These are phyloP conservation scores for Saccharomycopsis phalli DNA, from an alignment of 1,139 yeast species.

Conservation along the genomic window DNA sequence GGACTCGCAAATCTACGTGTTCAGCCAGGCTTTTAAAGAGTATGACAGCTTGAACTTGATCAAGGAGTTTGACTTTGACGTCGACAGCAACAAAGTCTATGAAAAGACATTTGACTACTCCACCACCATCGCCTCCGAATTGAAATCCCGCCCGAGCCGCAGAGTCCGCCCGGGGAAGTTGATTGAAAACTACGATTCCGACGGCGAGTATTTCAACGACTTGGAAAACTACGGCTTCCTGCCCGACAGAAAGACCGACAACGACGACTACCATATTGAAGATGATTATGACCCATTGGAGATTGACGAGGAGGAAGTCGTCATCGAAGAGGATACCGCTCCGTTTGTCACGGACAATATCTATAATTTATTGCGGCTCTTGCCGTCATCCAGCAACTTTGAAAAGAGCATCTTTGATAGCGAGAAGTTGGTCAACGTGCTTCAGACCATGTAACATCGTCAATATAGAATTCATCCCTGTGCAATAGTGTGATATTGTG, in stretches of 20 bases:
- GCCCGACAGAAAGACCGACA: neutral
- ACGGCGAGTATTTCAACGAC: conserved; percentile 1
- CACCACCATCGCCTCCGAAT: conserved; percentile 4
- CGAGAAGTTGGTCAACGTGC: conserved; percentile 11
- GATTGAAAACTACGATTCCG: conserved; percentile 7
- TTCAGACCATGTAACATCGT: neutral
- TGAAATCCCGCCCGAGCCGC: neutral
- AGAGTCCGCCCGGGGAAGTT: conserved; percentile 9
- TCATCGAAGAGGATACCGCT: conserved; percentile 13
- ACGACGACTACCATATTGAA: neutral
- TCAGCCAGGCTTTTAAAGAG: conserved; percentile 14
- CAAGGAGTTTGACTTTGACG: conserved; percentile 16
- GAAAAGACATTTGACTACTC: conserved; percentile 7
- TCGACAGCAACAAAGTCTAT: conserved; percentile 10
- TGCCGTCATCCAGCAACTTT: conserved; percentile 31
- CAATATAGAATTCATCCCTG: too few species aligned
- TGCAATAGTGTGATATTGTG: too few species aligned
- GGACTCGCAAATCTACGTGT: conserved; percentile 13
- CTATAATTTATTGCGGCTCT: conserved; percentile 41
- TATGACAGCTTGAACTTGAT: conserved; percentile 17
- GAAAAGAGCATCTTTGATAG: conserved; percentile 12
- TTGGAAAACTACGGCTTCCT: neutral
- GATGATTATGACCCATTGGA: conserved; percentile 5
- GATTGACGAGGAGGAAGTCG: conserved; percentile 8
- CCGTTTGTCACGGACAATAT: conserved; percentile 44